A percentile compares a stretch with the other conserved stretches of the same genome.
Evolutionary conservation across 2,329 filamentous ascomycete genomes (phyloP).

Genomic region (Fusarium sp.): DNA sequence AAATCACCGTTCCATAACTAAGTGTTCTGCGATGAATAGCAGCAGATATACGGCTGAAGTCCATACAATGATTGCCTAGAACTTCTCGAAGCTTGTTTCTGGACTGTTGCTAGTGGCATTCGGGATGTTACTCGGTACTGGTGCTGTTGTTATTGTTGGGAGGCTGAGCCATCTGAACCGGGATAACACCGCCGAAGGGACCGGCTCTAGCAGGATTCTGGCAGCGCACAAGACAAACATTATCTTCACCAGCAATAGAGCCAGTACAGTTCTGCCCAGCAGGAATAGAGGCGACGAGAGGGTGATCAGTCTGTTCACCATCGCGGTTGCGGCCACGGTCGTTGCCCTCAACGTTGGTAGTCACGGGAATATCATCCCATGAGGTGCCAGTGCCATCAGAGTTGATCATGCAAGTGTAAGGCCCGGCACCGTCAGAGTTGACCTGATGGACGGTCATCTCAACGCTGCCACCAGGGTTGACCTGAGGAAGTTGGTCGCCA

Average conservation of each 20-base stretch:
- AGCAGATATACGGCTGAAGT: no score
- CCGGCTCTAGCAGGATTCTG: constrained; percentile 17
- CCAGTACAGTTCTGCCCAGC: constrained; percentile 11
- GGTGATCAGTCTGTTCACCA: constrained; percentile 3
- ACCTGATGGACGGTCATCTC: constrained; percentile 66
- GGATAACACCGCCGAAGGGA: constrained; percentile 10
- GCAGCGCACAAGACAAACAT: constrained; percentile 22
- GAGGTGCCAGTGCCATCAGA: constrained; percentile 62
- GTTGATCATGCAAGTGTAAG: constrained; percentile 75
- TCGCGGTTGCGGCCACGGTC: constrained; percentile 20
- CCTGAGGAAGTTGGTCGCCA: constrained; percentile 69
- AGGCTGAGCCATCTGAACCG: not conserved
- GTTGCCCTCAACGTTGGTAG: constrained; percentile 8
- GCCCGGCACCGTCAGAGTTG: constrained; percentile 54
- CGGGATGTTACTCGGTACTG: not conserved
- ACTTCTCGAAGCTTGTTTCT: no score
- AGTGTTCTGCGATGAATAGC: no score
- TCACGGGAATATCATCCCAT: constrained; percentile 7
- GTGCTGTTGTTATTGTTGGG: not conserved
- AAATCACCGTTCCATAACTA: no score
- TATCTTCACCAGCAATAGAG: constrained; percentile 13
- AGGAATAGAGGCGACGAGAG: constrained; percentile 20
- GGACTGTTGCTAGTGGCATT: not conserved
- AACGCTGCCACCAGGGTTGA: constrained; percentile 67
- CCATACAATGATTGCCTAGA: no score